Percentiles rank a stretch among this genome's conserved stretches.
These are phyloP conservation scores for Eimeria falciformis DNA, from an alignment of 169 alveolate species.

Conservation along the genomic window DNA sequence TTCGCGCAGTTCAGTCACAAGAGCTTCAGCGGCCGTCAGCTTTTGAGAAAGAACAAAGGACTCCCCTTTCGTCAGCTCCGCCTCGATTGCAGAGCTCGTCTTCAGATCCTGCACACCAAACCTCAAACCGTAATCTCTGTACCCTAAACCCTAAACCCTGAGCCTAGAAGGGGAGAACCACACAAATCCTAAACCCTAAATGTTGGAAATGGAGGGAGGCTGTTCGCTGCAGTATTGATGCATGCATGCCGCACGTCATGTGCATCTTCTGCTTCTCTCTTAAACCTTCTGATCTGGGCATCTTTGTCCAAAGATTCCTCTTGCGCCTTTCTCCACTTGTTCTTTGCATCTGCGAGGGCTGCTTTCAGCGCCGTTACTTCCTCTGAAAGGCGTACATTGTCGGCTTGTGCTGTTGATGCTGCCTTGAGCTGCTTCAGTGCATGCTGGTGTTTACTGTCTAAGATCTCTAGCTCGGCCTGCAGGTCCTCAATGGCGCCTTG, in stretches of 20 bases:
- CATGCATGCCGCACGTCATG: slow-evolving; percentile 3
- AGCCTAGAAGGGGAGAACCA: not conserved
- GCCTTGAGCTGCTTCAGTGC: slow-evolving; percentile 28
- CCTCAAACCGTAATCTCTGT: not conserved
- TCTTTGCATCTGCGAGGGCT: slow-evolving; percentile 22
- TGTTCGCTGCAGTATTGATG: not conserved
- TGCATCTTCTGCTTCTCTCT: not conserved
- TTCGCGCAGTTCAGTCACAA: slow-evolving; percentile 20
- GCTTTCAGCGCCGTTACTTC: not conserved
- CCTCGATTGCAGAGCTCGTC: not conserved
- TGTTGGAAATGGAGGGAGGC: not conserved
- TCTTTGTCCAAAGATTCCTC: not conserved
- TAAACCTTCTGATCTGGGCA: not conserved
- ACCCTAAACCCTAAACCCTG: slow-evolving; percentile 5
- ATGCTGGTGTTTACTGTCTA: slow-evolving; percentile 6
- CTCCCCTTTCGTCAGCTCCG: not conserved
- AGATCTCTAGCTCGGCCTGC: slow-evolving; percentile 39
- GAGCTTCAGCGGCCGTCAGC: not conserved
- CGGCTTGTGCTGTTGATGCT: slow-evolving; percentile 9
- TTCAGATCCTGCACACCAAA: slow-evolving; percentile 2
- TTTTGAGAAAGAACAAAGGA: not conserved
- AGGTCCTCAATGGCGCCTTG: not conserved
- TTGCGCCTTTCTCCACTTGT: not conserved
- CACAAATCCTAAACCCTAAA: not conserved
- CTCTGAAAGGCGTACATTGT: not conserved